Evolutionary conservation across 169 alveolate species (phyloP).

Genomic region (Pseudocohnilembus persalinus): DNA sequence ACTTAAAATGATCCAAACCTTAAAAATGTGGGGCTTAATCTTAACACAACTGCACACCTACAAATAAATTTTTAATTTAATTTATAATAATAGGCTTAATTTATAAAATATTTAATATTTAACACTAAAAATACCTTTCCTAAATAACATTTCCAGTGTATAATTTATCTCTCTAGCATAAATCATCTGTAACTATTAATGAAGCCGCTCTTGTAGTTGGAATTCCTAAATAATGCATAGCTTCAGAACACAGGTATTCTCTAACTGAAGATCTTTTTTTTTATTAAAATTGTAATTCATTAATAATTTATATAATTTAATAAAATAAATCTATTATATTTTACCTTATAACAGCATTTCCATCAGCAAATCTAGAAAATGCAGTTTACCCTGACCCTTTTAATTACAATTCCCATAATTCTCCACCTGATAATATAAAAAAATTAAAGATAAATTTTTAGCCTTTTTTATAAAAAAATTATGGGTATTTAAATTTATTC

Average conservation of each 20-base stretch:
- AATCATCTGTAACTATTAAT: conserved; percentile 48
- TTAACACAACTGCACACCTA: conserved; percentile 67
- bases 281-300: too few relatives aligned
- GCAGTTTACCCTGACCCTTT: conserved; percentile 85
- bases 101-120: conserved; percentile 12
- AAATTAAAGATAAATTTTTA: too few relatives aligned
- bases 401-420: conserved; percentile 56
- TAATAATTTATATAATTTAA: too few relatives aligned
- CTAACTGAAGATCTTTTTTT: conserved; percentile 64
- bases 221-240: conserved; percentile 58
- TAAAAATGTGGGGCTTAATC: conserved; percentile 69
- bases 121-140: conserved; percentile 27
- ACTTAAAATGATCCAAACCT: conserved; percentile 84
- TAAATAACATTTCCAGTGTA: conserved; percentile 47
- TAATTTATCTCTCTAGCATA: conserved; percentile 58
- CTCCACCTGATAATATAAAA: conserved; percentile 2
- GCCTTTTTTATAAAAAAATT: not conserved
- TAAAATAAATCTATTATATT: too few relatives aligned
- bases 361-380: conserved; percentile 79
- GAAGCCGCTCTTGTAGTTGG: conserved; percentile 86
- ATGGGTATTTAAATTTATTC: not conserved
- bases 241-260: conserved; percentile 77
- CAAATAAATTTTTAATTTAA: not conserved
- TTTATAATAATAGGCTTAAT: not conserved
- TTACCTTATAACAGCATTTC: conserved; percentile 69